Conservation (phyloP, 176 grass and related monocot genomes). For the Lolium rigidum region DNA sequence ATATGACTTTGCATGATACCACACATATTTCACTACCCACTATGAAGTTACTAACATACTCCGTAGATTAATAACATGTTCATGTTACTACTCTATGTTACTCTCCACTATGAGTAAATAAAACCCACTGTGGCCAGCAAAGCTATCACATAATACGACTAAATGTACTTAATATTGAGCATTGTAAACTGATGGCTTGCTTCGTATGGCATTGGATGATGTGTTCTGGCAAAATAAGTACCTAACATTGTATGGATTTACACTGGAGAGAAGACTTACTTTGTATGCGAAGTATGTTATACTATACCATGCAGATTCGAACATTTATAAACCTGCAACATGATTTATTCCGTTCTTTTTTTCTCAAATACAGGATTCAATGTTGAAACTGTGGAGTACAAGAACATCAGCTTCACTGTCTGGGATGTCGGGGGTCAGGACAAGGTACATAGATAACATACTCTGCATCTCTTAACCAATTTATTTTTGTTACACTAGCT, state of each 20-base stretch:
- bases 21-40: no score
- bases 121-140: neutral
- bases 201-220: neutral
- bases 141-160: neutral
- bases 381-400: conserved; percentile 87
- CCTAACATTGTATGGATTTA: neutral
- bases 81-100: no score
- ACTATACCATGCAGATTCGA: neutral
- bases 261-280: neutral
- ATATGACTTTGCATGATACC: no score
- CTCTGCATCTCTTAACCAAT: neutral
- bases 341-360: neutral
- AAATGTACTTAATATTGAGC: neutral
- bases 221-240: neutral
- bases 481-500: neutral
- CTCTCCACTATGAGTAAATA: neutral
- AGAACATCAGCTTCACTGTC: conserved; percentile 98
- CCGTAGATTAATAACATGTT: no score
- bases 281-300: neutral
- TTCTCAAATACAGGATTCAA: conserved; percentile 61
- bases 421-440: conserved; percentile 99
- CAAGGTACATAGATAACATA: conserved; percentile 60
- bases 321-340: neutral
- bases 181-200: neutral
- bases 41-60: no score